Evolutionary conservation across 1,139 yeast genomes (phyloP), one percentile per base, ranked within the genome.

Genomic region (Yamadazyma epiphylla): DNA sequence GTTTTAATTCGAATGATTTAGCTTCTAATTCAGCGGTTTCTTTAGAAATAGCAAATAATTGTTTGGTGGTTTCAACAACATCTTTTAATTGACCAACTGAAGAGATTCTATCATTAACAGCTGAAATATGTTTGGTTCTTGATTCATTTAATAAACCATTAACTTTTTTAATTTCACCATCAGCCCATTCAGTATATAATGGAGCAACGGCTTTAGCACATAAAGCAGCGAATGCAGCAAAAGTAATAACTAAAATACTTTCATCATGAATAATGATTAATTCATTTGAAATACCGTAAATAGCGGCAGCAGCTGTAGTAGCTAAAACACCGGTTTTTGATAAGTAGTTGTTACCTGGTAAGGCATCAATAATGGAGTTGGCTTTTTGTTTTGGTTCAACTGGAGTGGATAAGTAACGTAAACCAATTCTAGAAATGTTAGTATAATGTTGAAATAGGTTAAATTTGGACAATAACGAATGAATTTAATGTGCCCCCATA

Each of bases 261-360:
- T 91, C 98, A 58, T 88, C 96, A 66, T 91, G 94, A 54, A 91
- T 74, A 46, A 91, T 87, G 63, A 89, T 81, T 48, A 91, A 74
- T 63, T 88, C 95, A 67, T 86, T 87, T 52, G 96, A 84, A 56
- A 94, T 80, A 48, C 96, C 96, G 67, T 88, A 91, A 47, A 89
- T 64, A 43, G 95, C 81, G 38, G 95, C 96, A 38, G 96, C 97
- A 36, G 96, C 80, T 41, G 89, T 77, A 39, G 98, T 88, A 52
- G 96, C 96, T 57, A 91, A 72, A 55, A 89, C 76, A 55, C 96
- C 96, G 45, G 96, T 88, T 77, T 91, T 91, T 48, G 96, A 77
- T 50, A 91, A 65, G 50, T 78, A 71, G 54, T 77, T 79, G 78
- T 78, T 83, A 60, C 96, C 96, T 60, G 98, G 98, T 51, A 91